A percentile compares a stretch with the other conserved stretches of the same genome.
These are phyloP conservation scores for Epichloe sylvatica DNA, from an alignment of 2,329 filamentous ascomycete genomes.

Conservation along the genomic window DNA sequence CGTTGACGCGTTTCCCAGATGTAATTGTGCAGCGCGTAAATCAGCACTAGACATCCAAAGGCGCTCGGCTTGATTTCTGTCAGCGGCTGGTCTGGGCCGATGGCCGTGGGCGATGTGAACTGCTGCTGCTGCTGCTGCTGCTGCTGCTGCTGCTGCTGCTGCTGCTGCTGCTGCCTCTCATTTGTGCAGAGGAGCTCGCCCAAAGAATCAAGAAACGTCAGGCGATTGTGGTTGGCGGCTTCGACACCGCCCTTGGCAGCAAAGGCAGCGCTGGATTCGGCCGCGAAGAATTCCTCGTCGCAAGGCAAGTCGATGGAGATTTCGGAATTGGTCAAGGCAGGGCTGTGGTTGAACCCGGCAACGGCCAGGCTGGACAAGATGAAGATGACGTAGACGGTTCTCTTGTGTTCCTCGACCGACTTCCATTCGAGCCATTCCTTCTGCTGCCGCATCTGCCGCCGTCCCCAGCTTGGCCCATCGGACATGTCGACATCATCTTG, in stretches of 20 bases:
- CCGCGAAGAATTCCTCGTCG: conserved; percentile 81
- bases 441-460: conserved; percentile 33
- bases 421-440: conserved; percentile 74
- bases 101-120: not conserved
- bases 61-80: conserved; percentile 69
- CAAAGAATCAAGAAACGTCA: conserved; percentile 71
- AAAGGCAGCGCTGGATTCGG: conserved; percentile 72
- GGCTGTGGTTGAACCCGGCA: conserved; percentile 84
- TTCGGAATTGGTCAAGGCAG: conserved; percentile 85
- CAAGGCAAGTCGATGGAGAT: conserved; percentile 81
- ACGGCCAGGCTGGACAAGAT: conserved; percentile 82
- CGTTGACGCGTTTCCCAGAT: conserved; percentile 95
- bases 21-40: conserved; percentile 92
- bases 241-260: conserved; percentile 59
- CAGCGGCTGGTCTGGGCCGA: conserved; percentile 31
- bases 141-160: conserved; percentile 35
- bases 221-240: conserved; percentile 53
- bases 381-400: conserved; percentile 84
- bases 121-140: conserved; percentile 22
- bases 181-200: conserved; percentile 69
- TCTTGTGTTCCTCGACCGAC: conserved; percentile 74
- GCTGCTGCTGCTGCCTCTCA: conserved; percentile 37
- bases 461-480: conserved; percentile 36
- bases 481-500: conserved; percentile 42
- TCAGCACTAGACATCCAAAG: conserved; percentile 80